These are phyloP conservation scores for Tuber brumale DNA, from an alignment of 495 filamentous ascomycete species.

Conservation along the genomic window DNA sequence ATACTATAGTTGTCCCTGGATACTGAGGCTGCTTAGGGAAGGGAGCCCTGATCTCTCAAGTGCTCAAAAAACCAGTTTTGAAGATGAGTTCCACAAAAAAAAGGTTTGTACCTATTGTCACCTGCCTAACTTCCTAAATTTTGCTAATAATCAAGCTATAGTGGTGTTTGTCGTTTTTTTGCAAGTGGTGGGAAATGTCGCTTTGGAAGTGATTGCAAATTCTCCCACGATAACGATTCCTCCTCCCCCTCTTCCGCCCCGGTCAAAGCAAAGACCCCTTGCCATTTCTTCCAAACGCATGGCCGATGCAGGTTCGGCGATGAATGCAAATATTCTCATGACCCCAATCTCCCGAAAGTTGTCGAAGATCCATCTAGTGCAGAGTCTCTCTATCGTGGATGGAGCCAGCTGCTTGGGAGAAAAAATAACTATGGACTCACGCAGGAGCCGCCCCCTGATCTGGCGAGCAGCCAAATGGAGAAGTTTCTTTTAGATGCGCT, in stretches of 20 bases:
- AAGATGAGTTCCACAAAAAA: constrained; percentile 2
- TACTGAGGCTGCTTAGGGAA: neutral
- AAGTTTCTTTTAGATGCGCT: constrained; percentile 19
- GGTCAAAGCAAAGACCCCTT: constrained; percentile 12
- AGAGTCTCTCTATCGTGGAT: constrained; percentile 16
- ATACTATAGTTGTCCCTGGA: neutral
- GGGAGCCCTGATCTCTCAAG: neutral
- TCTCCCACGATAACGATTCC: constrained; percentile 5
- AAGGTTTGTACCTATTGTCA: constrained; percentile 1
- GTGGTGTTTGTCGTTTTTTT: constrained; percentile 13
- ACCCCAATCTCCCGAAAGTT: neutral
- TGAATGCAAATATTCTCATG: constrained; percentile 28
- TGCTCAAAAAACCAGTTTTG: neutral
- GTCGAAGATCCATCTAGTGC: constrained; percentile 13
- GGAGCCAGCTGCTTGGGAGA: constrained; percentile 17
- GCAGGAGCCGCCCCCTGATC: neutral
- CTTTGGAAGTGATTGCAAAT: constrained; percentile 7
- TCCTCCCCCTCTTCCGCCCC: neutral
- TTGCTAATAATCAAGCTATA: neutral
- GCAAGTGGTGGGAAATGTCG: constrained; percentile 11
- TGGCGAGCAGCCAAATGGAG: constrained; percentile 20
- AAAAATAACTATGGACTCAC: neutral
- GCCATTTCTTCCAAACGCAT: constrained; percentile 19
- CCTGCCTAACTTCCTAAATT: neutral
- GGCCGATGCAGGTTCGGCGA: constrained; percentile 19